Conservation (phyloP, 768 basidiomycete genomes). For the Sarcomyxa edulis region DNA sequence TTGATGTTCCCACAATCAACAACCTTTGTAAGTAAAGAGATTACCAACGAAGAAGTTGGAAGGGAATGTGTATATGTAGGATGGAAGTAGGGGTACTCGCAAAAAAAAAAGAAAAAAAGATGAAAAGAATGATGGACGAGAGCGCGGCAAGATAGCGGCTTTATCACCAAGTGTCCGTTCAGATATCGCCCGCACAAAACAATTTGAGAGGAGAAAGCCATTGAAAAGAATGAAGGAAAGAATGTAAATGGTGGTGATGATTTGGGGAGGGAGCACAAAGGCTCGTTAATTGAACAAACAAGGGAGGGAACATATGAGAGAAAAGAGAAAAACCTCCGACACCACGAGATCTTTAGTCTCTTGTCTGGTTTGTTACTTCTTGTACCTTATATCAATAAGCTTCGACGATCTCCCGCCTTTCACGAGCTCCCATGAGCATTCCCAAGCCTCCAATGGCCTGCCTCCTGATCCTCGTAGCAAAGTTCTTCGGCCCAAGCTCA, state of each 20-base stretch:
- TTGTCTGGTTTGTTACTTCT: constrained; percentile 3
- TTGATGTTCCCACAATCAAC: no score
- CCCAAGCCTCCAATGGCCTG: constrained; percentile 81
- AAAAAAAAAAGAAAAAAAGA: constrained; percentile 9
- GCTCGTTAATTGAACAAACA: constrained; percentile 9
- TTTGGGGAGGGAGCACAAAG: constrained; percentile 6
- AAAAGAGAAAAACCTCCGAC: constrained; percentile 10
- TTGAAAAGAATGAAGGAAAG: constrained; percentile 13
- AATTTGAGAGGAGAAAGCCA: constrained; percentile 2
- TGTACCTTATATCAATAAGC: constrained; percentile 42
- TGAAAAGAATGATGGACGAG: constrained; percentile 6
- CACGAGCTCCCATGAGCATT: constrained; percentile 75
- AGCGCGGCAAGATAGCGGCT: constrained; percentile 1
- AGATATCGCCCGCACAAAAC: constrained; percentile 9
- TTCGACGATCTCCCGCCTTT: constrained; percentile 72
- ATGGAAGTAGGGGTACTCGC: constrained; percentile 62
- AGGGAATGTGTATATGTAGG: constrained; percentile 77
- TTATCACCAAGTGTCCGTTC: constrained; percentile 5
- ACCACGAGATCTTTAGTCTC: constrained; percentile 3
- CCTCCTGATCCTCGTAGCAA: constrained; percentile 79
- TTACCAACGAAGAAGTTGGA: constrained; percentile 82
- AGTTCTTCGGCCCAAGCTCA: constrained; percentile 84
- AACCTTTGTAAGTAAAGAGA: no score
- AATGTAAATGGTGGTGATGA: no score
- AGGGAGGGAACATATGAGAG: constrained; percentile 2